These are phyloP conservation scores for Penicillium thymicola DNA, from an alignment of 2,329 filamentous ascomycete genomes.

Conservation along the genomic window DNA sequence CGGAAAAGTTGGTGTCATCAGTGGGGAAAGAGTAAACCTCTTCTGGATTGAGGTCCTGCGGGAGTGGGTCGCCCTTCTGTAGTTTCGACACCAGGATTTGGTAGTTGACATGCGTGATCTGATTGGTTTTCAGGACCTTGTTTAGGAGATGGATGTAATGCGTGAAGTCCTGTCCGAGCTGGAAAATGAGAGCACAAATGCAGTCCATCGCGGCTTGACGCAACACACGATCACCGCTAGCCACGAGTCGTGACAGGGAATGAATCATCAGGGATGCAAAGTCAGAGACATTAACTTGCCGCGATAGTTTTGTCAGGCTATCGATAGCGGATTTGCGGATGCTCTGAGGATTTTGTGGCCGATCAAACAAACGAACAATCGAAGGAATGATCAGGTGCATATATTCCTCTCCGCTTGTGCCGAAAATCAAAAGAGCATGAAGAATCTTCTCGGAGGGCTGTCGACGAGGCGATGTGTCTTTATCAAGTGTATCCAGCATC, in stretches of 20 bases:
- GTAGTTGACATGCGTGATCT: slow-evolving; percentile 87
- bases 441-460: slow-evolving; percentile 83
- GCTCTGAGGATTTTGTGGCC: slow-evolving; percentile 72
- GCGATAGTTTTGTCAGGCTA: slow-evolving; percentile 87
- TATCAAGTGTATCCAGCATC: slow-evolving; percentile 91
- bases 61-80: slow-evolving; percentile 90
- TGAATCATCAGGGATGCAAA: slow-evolving; percentile 96
- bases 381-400: slow-evolving; percentile 98
- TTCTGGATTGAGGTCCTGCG: slow-evolving; percentile 87
- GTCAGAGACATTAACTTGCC: slow-evolving; percentile 95
- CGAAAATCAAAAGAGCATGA: slow-evolving; percentile 93
- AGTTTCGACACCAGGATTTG: slow-evolving; percentile 88
- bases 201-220: slow-evolving; percentile 86
- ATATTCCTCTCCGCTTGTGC: slow-evolving; percentile 92
- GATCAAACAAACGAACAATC: slow-evolving; percentile 92
- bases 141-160: slow-evolving; percentile 93
- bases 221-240: slow-evolving; percentile 67
- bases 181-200: slow-evolving; percentile 90
- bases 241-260: slow-evolving; percentile 78
- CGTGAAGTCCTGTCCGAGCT: slow-evolving; percentile 90
- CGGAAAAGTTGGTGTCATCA: slow-evolving; percentile 77
- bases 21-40: slow-evolving; percentile 72
- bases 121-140: slow-evolving; percentile 73
- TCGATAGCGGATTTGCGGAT: slow-evolving; percentile 89
- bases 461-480: slow-evolving; percentile 72